Conservation (phyloP, 2,329 filamentous ascomycete genomes). For the Neofusicoccum kwambonambiense region DNA sequence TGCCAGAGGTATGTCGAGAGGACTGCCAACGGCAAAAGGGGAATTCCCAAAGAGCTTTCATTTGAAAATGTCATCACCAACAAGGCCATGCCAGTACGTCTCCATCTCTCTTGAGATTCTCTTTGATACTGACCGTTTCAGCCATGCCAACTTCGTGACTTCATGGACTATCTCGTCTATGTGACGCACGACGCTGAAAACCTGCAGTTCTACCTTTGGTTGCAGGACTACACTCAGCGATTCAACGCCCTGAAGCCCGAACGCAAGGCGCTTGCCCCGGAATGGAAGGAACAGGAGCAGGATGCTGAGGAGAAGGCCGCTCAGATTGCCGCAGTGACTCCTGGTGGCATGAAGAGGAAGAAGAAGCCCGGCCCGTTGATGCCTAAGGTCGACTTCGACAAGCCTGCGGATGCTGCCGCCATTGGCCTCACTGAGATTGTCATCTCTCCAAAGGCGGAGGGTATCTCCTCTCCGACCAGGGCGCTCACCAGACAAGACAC, state of each 20-base stretch:
- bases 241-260: conserved; percentile 56
- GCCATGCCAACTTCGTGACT: conserved; percentile 77
- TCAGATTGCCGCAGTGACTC: conserved; percentile 34
- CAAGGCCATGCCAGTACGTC: conserved; percentile 71
- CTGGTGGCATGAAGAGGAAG: conserved; percentile 4
- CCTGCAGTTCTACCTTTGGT: conserved; percentile 63
- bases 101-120: too few relatives aligned
- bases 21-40: conserved; percentile 26
- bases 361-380: conserved; percentile 33
- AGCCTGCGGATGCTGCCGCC: conserved; percentile 11
- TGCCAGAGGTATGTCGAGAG: conserved; percentile 21
- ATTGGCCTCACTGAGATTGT: conserved; percentile 16
- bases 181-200: conserved; percentile 79
- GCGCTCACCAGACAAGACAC: neutral
- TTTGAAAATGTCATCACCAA: conserved; percentile 75
- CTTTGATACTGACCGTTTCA: conserved; percentile 32
- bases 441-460: neutral
- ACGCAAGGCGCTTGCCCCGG: conserved; percentile 62
- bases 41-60: conserved; percentile 69
- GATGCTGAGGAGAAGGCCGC: conserved; percentile 48
- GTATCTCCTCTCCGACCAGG: neutral
- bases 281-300: conserved; percentile 64
- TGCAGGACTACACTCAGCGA: conserved; percentile 58
- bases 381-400: conserved; percentile 18
- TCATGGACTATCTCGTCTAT: conserved; percentile 83